Evolutionary conservation across 345 rosid genomes (phyloP).

Genomic region (Hevea brasiliensis): DNA sequence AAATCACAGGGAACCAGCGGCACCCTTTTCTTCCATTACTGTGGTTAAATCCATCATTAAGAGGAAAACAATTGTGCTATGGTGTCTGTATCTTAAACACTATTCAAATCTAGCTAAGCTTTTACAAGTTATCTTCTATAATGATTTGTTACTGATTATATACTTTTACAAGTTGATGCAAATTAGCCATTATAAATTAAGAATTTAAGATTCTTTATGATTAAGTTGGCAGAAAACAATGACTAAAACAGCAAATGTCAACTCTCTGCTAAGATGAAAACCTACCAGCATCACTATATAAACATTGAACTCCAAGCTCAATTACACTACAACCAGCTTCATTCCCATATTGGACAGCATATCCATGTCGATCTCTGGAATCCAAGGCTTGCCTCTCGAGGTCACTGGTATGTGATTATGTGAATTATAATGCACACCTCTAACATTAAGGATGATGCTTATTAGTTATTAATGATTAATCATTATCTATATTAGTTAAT

Average conservation of each 20-base stretch:
- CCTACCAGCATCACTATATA: neutral
- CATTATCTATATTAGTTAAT: neutral
- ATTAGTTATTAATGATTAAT: neutral
- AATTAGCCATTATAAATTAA: neutral
- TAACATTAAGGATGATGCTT: too few relatives aligned
- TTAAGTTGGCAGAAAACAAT: neutral
- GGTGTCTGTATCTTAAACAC: too few relatives aligned
- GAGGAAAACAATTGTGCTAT: too few relatives aligned
- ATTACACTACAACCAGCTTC: neutral
- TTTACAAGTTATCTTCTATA: too few relatives aligned
- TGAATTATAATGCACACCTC: too few relatives aligned
- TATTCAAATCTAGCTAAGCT: neutral
- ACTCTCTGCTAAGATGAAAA: too few relatives aligned
- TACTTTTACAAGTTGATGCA: conserved; percentile 9
- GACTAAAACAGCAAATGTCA: conserved; percentile 3
- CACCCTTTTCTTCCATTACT: neutral
- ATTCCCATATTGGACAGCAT: neutral
- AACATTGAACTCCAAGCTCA: neutral
- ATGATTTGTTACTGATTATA: neutral
- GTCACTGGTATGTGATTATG: conserved; percentile 50
- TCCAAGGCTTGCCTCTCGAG: conserved; percentile 58
- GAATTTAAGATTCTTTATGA: neutral
- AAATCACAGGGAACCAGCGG: too few relatives aligned
- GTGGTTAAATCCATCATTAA: neutral
- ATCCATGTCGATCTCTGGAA: conserved; percentile 40